Evolutionary conservation across 2,329 filamentous ascomycete species (phyloP).

Genomic region (Claviceps arundinis): DNA sequence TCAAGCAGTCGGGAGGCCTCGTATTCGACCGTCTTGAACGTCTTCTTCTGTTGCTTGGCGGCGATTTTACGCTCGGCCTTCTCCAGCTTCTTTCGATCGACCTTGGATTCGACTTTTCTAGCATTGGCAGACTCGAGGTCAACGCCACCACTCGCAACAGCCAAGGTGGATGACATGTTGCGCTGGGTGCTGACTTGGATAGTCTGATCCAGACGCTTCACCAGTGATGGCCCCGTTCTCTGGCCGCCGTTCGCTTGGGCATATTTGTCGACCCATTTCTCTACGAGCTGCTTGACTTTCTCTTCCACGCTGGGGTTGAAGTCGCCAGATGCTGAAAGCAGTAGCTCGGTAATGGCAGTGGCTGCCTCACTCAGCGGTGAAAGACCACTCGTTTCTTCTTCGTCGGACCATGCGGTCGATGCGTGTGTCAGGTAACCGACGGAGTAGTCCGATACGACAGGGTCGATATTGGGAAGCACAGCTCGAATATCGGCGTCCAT

Average conservation of each 20-base stretch:
- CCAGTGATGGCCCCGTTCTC: slow-evolving; percentile 58
- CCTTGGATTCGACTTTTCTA: slow-evolving; percentile 91
- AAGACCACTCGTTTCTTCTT: slow-evolving; percentile 50
- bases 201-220: slow-evolving; percentile 81
- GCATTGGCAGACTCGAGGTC: slow-evolving; percentile 89
- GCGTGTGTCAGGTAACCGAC: slow-evolving; percentile 91
- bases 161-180: slow-evolving; percentile 92
- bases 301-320: slow-evolving; percentile 57
- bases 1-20: slow-evolving; percentile 85
- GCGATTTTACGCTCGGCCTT: slow-evolving; percentile 97
- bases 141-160: slow-evolving; percentile 69
- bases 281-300: slow-evolving; percentile 69
- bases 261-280: slow-evolving; percentile 79
- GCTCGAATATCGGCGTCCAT: slow-evolving; percentile 86
- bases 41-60: slow-evolving; percentile 96
- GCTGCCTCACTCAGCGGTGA: slow-evolving; percentile 79
- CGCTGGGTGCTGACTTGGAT: slow-evolving; percentile 88
- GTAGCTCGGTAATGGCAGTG: slow-evolving; percentile 68
- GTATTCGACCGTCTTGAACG: slow-evolving; percentile 96
- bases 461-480: slow-evolving; percentile 76
- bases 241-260: slow-evolving; percentile 61
- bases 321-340: slow-evolving; percentile 86
- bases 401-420: slow-evolving; percentile 69
- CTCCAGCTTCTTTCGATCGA: slow-evolving; percentile 97
- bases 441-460: slow-evolving; percentile 80